These are phyloP conservation scores for Neurospora sp. DNA, from an alignment of 495 filamentous ascomycete genomes.

Conservation along the genomic window DNA sequence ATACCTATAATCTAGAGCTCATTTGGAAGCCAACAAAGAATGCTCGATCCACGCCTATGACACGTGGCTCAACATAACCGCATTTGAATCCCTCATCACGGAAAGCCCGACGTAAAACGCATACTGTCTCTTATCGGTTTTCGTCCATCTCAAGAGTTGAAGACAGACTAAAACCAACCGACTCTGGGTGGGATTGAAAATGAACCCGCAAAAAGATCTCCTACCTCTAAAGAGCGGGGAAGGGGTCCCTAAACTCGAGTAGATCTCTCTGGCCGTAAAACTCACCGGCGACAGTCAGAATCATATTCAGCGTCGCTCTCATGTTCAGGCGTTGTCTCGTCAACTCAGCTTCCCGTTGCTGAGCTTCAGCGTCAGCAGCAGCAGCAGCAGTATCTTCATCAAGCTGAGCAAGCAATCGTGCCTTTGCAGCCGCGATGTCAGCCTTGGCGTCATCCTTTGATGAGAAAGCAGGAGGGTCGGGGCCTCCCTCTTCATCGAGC, in stretches of 20 bases:
- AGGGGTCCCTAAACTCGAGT: slow-evolving; percentile 56
- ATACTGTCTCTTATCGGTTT: background rate
- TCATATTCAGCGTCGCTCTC: slow-evolving; percentile 71
- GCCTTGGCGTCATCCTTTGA: slow-evolving; percentile 19
- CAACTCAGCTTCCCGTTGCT: background rate
- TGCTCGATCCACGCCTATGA: background rate
- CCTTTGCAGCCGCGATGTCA: slow-evolving; percentile 50
- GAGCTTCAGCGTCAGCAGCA: background rate
- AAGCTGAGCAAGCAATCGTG: slow-evolving; percentile 43
- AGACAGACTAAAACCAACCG: background rate
- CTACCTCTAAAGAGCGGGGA: slow-evolving; percentile 18
- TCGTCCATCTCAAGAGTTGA: background rate
- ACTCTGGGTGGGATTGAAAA: background rate
- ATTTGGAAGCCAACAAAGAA: background rate
- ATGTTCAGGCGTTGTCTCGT: slow-evolving; percentile 31
- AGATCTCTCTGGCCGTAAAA: slow-evolving; percentile 86
- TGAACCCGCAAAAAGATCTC: background rate
- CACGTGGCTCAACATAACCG: background rate
- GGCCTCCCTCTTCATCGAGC: slow-evolving; percentile 16
- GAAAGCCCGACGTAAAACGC: background rate
- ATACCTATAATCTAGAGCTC: background rate
- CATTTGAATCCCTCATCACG: background rate
- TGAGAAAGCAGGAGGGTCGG: slow-evolving; percentile 9
- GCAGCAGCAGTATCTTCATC: slow-evolving; percentile 5
- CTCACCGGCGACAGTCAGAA: slow-evolving; percentile 81